Conservation (phyloP, 2,329 filamentous ascomycete species). For the Stagonosporopsis cucurbitacearum region DNA sequence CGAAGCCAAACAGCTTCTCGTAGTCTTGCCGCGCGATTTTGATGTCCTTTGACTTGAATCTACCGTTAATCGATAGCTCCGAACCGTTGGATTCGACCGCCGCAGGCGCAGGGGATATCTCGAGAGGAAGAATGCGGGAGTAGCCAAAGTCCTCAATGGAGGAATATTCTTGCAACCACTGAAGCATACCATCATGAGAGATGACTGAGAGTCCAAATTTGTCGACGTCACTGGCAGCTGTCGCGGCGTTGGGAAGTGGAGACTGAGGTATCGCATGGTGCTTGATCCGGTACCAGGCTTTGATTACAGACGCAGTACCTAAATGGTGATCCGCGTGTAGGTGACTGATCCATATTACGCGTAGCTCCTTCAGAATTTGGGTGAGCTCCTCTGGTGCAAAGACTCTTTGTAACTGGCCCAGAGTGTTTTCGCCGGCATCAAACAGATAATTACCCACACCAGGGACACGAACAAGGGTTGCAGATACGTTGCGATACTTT, state of each 20-base stretch:
- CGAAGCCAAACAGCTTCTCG: conserved; percentile 65
- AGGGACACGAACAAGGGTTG: conserved; percentile 83
- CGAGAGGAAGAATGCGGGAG: conserved; percentile 62
- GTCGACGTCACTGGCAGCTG: conserved; percentile 46
- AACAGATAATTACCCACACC: conserved; percentile 87
- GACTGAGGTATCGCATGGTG: conserved; percentile 49
- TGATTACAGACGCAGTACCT: conserved; percentile 80
- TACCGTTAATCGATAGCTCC: conserved; percentile 34
- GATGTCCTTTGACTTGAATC: conserved; percentile 1
- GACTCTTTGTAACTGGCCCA: conserved; percentile 82
- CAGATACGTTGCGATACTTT: conserved; percentile 94
- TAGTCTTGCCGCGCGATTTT: conserved; percentile 39
- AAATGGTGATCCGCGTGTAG: conserved; percentile 96
- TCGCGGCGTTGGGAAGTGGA: conserved; percentile 22
- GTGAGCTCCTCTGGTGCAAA: conserved; percentile 70
- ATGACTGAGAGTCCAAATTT: conserved; percentile 59
- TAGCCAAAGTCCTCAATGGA: conserved; percentile 79
- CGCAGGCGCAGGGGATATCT: conserved; percentile 48
- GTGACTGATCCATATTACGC: conserved; percentile 91
- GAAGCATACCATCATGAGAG: conserved; percentile 73
- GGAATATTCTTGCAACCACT: conserved; percentile 80
- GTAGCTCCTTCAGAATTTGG: conserved; percentile 78
- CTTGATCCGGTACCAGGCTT: conserved; percentile 73
- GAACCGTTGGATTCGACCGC: conserved; percentile 26
- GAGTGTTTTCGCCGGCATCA: conserved; percentile 89